Percentiles rank a stretch among this genome's conserved stretches.
These are phyloP conservation scores for Naganishia cerealis DNA, from an alignment of 1,284 basidiomycete genomes.

Conservation along the genomic window DNA sequence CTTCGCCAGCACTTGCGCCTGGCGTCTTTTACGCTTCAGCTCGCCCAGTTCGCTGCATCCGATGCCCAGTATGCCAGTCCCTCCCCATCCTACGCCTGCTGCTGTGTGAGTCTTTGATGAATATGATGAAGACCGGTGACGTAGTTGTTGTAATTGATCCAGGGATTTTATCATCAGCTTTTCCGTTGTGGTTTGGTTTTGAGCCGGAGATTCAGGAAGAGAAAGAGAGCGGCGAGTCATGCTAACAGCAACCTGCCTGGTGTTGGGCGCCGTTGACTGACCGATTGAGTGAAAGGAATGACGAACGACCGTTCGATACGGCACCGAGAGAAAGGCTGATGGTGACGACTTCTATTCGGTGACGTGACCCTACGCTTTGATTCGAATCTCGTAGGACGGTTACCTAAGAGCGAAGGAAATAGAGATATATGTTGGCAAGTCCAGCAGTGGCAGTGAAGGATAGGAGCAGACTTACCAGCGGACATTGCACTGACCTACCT, in stretches of 20 bases:
- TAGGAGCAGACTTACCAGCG: not conserved
- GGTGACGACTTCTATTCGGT: not conserved
- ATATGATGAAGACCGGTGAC: no score
- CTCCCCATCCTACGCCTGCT: not conserved
- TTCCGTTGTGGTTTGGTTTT: no score
- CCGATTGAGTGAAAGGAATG: not conserved
- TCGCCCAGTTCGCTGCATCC: not conserved
- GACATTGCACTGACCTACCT: no score
- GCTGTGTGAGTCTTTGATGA: not conserved
- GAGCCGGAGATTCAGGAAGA: not conserved
- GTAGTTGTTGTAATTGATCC: no score
- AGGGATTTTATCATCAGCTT: not conserved
- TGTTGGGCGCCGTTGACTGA: not conserved
- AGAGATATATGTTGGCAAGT: not conserved
- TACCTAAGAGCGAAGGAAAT: not conserved
- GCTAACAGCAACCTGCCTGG: not conserved
- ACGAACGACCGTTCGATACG: constrained; percentile 8
- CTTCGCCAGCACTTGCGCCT: not conserved
- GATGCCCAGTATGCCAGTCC: not conserved
- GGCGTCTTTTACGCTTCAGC: constrained; percentile 4
- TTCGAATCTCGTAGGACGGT: not conserved
- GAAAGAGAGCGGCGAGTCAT: not conserved
- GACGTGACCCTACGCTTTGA: not conserved
- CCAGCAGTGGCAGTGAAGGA: not conserved
- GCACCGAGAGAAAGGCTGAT: not conserved